Conservation (phyloP, 805 yeast genomes). For the Zygosaccharomyces pseudorouxii region DNA sequence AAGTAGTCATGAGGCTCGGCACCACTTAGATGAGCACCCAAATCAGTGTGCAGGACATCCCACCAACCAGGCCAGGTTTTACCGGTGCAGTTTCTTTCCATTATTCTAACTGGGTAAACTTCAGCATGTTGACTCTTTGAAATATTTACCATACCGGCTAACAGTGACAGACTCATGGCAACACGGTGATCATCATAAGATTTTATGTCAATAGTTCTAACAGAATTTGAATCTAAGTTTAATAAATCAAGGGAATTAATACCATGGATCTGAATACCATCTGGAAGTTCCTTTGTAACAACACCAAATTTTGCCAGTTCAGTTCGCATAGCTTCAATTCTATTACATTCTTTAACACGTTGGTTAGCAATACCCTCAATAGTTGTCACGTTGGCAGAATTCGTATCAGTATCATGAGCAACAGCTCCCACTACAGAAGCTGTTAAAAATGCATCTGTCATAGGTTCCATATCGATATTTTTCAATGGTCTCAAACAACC, state of each 20-base stretch:
- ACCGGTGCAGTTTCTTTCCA: slow-evolving; percentile 88
- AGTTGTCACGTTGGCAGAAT: slow-evolving; percentile 49
- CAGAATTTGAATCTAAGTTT: slow-evolving; percentile 49
- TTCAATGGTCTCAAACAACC: slow-evolving; percentile 67
- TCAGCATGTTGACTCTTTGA: slow-evolving; percentile 7
- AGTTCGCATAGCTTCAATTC: slow-evolving; percentile 90
- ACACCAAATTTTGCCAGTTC: slow-evolving; percentile 92
- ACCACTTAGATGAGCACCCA: slow-evolving; percentile 68
- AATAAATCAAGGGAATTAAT: slow-evolving; percentile 44
- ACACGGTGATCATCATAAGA: slow-evolving; percentile 96
- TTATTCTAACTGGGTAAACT: slow-evolving; percentile 56
- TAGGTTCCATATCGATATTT: slow-evolving; percentile 95
- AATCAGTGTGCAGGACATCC: slow-evolving; percentile 75
- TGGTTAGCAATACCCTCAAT: slow-evolving; percentile 97
- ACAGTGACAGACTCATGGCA: slow-evolving; percentile 91
- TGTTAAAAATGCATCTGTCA: slow-evolving; percentile 97
- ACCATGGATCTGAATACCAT: slow-evolving; percentile 88
- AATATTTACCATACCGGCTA: slow-evolving; percentile 61
- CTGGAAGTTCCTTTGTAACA: slow-evolving; percentile 74
- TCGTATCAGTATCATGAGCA: slow-evolving; percentile 50
- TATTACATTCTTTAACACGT: slow-evolving; percentile 94
- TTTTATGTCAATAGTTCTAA: slow-evolving; percentile 48
- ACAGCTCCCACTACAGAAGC: slow-evolving; percentile 97
- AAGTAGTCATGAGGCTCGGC: slow-evolving; percentile 43
- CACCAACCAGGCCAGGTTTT: slow-evolving; percentile 99